Evolutionary conservation across 306 rosid genomes (phyloP).

Genomic region (Lathyrus oleraceus): DNA sequence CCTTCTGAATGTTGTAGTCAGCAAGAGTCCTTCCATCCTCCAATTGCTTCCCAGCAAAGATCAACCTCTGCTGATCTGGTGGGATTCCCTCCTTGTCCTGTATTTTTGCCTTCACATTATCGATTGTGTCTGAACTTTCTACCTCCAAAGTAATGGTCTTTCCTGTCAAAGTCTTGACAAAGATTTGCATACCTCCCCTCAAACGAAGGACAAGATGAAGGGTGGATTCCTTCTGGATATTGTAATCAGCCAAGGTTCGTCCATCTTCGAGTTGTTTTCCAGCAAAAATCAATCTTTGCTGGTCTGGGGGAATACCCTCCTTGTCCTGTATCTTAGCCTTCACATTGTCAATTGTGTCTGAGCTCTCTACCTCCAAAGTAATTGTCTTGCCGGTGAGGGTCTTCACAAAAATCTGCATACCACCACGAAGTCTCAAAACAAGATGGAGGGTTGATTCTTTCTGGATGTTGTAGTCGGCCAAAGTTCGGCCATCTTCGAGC

Average conservation of each 20-base stretch:
- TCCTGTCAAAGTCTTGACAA: conserved; percentile 22
- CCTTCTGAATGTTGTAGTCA: conserved; percentile 36
- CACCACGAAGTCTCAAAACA: conserved; percentile 32
- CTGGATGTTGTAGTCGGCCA: conserved; percentile 35
- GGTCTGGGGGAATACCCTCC: conserved; percentile 37
- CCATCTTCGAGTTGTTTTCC: conserved; percentile 34
- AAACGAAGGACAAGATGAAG: conserved; percentile 29
- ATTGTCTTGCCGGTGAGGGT: conserved; percentile 29
- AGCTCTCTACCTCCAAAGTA: conserved; percentile 35
- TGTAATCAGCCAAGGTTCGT: not conserved
- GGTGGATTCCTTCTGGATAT: conserved; percentile 31
- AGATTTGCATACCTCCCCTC: conserved; percentile 31
- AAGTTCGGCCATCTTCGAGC: conserved; percentile 31
- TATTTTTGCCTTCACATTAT: conserved; percentile 22
- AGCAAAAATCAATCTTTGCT: conserved; percentile 34
- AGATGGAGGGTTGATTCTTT: conserved; percentile 27
- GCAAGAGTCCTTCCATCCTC: conserved; percentile 33
- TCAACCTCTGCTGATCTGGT: conserved; percentile 27
- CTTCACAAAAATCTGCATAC: conserved; percentile 34
- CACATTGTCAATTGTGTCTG: conserved; percentile 29
- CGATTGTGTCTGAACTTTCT: conserved; percentile 18
- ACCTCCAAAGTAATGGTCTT: conserved; percentile 24
- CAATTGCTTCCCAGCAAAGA: conserved; percentile 29
- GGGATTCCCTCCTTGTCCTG: conserved; percentile 35
- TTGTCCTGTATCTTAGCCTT: conserved; percentile 34